Evolutionary conservation across 768 basidiomycete genomes (phyloP), one percentile per base, ranked within the genome.

Genomic region (Paxillus rubicundulus): DNA sequence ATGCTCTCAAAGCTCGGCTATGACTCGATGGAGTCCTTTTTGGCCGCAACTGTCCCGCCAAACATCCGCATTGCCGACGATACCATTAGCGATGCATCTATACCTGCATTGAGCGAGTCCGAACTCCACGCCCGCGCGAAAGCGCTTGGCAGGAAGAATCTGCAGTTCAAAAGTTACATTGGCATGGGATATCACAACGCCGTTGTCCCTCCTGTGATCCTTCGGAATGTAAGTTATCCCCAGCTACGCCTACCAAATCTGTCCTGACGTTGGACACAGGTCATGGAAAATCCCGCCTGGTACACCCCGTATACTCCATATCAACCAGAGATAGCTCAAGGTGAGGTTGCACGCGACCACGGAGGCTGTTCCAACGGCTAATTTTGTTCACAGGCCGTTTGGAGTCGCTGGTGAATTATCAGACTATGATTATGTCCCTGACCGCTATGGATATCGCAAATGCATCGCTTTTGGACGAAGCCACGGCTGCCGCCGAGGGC

Each of bases 241-340:
- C 40, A 40, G 14, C 45, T 32, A 46, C 45, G 12, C 47, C 48
- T 45, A 49, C 17, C 34, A 38, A 10, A 39, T 42, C 20, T 47
- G 16, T 45, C 45, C 47, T 56, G 27, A 58, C 49, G 13, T n/a
- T 48, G 9, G 44, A 20, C 20, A 27, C 42, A 91, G 90, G 75
- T 92, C 54, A 85, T 87, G 76, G 95, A 99, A 72, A 98, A 96
- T 65, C 96, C 94, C 24, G 92, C 89, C 4, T 99, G 96, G 96
- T 98, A 98, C 70, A 98, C 95, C 6, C 92, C 88, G 14, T 95
- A 96, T 69, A 95, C 94, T 0, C 92, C 93, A 2, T 95, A 95
- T 72, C 93, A 97, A 64, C 94, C 96, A 1, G 96, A 99, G 77
- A 89, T 98, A 69, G 86, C 96, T n/a, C 96, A 99, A 83, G 96